phyloP scores from a whole-genome alignment of 169 alveolate species.

The Plasmodium vinckei region DNA sequence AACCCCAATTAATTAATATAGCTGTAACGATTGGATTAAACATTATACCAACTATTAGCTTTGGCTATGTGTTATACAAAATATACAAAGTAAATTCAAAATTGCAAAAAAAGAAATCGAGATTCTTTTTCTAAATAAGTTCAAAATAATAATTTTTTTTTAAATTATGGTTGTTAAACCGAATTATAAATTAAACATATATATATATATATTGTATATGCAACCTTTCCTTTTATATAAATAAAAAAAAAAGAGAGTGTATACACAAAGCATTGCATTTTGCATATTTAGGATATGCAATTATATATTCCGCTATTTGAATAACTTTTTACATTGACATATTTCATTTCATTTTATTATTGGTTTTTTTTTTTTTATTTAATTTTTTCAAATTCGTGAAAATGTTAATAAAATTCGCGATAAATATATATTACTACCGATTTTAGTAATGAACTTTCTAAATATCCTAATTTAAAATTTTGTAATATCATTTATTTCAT shows the following conservation, averaged over 20 bases:
- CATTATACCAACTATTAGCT: not conserved
- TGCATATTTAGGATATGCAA: not conserved
- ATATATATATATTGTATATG: not conserved
- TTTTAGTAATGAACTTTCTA: no score
- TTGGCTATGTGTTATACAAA: constrained; percentile 17
- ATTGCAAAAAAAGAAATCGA: not conserved
- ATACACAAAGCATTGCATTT: not conserved
- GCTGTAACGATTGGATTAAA: not conserved
- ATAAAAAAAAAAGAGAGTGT: not conserved
- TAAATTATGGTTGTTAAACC: not conserved
- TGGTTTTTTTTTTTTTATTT: no score
- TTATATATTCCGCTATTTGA: no score
- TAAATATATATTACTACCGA: no score
- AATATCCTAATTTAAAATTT: no score
- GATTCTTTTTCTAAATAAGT: not conserved
- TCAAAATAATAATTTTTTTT: no score
- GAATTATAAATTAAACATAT: not conserved
- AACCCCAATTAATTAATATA: constrained; percentile 8
- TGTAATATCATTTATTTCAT: no score
- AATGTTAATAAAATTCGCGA: no score
- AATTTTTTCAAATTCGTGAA: no score
- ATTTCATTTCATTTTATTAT: no score
- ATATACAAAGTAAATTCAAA: constrained; percentile 23
- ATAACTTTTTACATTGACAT: no score
- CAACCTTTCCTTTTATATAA: not conserved